Evolutionary conservation across 257 asterid genomes (phyloP).

Genomic region (Phtheirospermum japonicum): DNA sequence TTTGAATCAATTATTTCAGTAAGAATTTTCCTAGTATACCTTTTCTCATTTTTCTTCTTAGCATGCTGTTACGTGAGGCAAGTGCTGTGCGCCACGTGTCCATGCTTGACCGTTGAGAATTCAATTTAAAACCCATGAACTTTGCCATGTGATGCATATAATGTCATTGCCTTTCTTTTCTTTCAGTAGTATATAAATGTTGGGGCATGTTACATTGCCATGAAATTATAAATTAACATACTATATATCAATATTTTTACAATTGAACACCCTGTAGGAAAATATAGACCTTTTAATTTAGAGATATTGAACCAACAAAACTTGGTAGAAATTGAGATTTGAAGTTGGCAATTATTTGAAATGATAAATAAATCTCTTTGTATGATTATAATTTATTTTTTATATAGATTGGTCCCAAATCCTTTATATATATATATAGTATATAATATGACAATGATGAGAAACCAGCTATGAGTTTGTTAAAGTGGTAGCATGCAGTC

Average conservation of each 20-base stretch:
- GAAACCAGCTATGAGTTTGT: not conserved
- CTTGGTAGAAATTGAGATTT: no score
- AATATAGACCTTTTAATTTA: no score
- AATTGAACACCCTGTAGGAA: no score
- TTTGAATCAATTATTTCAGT: not conserved
- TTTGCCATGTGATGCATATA: constrained; percentile 25
- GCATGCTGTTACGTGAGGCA: constrained; percentile 18
- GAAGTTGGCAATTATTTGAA: no score
- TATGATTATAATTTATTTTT: no score
- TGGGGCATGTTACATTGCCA: no score
- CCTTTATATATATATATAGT: not conserved
- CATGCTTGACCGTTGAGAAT: constrained; percentile 26
- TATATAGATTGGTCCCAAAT: no score
- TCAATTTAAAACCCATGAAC: not conserved
- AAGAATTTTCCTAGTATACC: not conserved
- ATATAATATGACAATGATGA: not conserved
- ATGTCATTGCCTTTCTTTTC: constrained; percentile 5
- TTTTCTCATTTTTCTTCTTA: not conserved
- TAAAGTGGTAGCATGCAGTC: constrained; percentile 3
- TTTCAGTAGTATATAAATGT: no score
- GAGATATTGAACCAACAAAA: no score
- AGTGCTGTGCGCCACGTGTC: constrained; percentile 29
- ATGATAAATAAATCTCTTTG: no score
- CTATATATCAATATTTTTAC: no score
- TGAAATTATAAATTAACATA: no score